Base-by-base conservation (phyloP, 352 stramenopile species). In the Phytophthora pisi region DNA sequence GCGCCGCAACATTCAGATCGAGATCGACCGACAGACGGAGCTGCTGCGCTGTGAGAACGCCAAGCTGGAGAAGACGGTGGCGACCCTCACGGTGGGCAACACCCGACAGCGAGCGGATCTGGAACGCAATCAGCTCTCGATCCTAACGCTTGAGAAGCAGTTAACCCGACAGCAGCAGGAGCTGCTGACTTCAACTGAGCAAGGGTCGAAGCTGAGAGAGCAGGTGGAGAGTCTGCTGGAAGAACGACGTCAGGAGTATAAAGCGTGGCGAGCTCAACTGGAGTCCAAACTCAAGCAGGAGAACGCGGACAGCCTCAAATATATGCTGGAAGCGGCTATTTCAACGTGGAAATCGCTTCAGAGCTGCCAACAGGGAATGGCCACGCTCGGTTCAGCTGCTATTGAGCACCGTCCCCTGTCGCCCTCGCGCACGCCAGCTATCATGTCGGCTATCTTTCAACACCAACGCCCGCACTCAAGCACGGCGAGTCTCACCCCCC, bases 11-110 rank as follows among this genome's bases (percentile, higher is more conserved):
- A 87, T 89, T 36, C 78, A 89, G 51, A 69, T 86, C 10, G 81
- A 89, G 55, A 89, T 89, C 30, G 77, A 89, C 26, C 63, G 76
- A 10, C 81, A 89, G 49, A 87, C 77, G 2, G 74, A 75, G 45
- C 28, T 77, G n/a, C 55, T 86, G 28, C 75, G 78, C 2, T 62
- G 51, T 5, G 70, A 86, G 38, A 82, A 79, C 50, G 54, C 61
- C 15, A 80, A 68, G 23, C 57, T 86, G 2, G 75, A 82, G 26
- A 84, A 82, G 54, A 58, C 73, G 16, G 45, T 82, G 13, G 24
- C 28, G 15, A 66, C 51, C 11, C 47, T 80, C 4, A 70, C 36
- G 16, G 23, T 62, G 34, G 16, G 15, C 20, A 71, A 53, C 16
- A 65, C 68, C 30, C 68, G 58, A 0, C 68, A 76, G 36, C 64